Evolutionary conservation across 257 asterid genomes (phyloP), one percentile per base, ranked within the genome.

Genomic region (Henckelia pumila): DNA sequence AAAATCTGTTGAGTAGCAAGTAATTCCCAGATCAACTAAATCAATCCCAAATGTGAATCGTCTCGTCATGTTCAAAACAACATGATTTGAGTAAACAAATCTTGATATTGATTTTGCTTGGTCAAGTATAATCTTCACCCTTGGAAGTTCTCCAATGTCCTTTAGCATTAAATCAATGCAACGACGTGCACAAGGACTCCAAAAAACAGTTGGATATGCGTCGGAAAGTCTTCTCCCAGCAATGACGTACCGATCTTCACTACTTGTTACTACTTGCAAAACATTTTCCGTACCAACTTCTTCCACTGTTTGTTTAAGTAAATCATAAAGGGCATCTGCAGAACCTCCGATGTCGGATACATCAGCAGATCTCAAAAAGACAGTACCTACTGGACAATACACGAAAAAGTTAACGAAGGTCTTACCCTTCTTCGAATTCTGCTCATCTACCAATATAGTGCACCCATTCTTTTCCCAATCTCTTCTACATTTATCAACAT

Each of bases 161-260:
- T 83, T 74, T 7, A 93, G 96, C 87, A 93, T 93, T 78, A 77
- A 79, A 77, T 87, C 91, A 44, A 94, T 73, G 75, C 95, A 85
- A 14, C 63, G 85, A 30, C 83, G 86, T 47, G 97, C 96, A 79
- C 96, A 94, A 16, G 99, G 99, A 11, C 88, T 82, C 97, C 95
- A 94, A 75, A 85, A 88, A 26, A 93, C 63, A 40, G 94, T 73
- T 14, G 97, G 96, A 63, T 84, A 87, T 64, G 88, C 73, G 65
- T 91, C 91, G 0, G 82, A 66, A 17, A 94, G 76, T 71, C 85
- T 83, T 75, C 82, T 87, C 64, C 97, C 96, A 30, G 96, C 95
- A 52, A 77, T 68, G 28, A 82, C 68, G 69, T 90, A 94, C 11
- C 83, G 88, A 65, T 91, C 95, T 16, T 91, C 97, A 56, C 76